phyloP scores from a whole-genome alignment of 768 basidiomycete species.

The Pholiota conissans region DNA sequence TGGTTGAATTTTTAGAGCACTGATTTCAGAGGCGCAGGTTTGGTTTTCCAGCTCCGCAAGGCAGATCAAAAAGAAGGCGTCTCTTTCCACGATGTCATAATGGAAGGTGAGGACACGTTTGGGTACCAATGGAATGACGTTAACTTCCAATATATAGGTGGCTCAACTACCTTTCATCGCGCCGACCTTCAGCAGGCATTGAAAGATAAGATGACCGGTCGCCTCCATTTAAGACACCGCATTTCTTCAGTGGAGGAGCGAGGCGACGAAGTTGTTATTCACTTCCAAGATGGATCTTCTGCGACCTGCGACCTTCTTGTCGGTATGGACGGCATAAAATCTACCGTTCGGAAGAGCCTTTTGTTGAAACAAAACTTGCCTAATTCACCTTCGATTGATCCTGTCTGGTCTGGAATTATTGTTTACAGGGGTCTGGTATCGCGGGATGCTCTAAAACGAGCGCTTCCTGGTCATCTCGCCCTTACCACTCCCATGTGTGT shows the following conservation, averaged over 20 bases:
- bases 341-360: constrained; percentile 24
- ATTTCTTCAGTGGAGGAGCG: constrained; percentile 29
- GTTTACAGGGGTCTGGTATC: constrained; percentile 1
- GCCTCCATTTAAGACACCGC: constrained; percentile 29
- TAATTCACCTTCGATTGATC: constrained; percentile 10
- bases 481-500: background rate
- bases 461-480: background rate
- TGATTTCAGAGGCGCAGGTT: background rate
- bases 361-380: constrained; percentile 10
- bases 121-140: background rate
- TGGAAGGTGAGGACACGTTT: constrained; percentile 18
- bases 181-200: constrained; percentile 1
- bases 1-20: background rate
- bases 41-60: constrained; percentile 26
- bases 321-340: constrained; percentile 44
- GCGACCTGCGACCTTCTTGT: constrained; percentile 39
- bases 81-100: constrained; percentile 20
- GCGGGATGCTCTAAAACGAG: background rate
- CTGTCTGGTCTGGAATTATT: background rate
- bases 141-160: background rate
- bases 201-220: background rate
- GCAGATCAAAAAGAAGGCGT: constrained; percentile 32
- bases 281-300: constrained; percentile 36
- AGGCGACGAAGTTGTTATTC: constrained; percentile 25
- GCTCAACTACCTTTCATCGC: background rate